Conservation (phyloP, 1,139 yeast species). For the Debaryomyces singareniensis region DNA sequence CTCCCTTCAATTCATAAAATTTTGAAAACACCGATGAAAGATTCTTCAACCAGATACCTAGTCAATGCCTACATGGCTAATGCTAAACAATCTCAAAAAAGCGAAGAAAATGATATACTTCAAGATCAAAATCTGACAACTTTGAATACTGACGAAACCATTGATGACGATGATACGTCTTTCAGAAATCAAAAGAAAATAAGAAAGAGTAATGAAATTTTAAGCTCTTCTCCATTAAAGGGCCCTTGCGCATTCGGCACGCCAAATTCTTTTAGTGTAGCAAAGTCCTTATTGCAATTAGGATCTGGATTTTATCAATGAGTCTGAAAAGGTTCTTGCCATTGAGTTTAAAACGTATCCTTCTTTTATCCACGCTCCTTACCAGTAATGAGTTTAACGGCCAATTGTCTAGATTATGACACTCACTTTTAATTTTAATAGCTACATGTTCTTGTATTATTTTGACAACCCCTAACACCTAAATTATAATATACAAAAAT, state of each 20-base stretch:
- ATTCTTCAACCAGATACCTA: conserved; percentile 19
- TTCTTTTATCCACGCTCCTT: too few species aligned
- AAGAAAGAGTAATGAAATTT: conserved; percentile 10
- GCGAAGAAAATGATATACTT: conserved; percentile 2
- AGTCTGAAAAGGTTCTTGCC: too few species aligned
- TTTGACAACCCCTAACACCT: too few species aligned
- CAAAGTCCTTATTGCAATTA: conserved; percentile 42
- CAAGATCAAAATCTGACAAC: conserved; percentile 4
- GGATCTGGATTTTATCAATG: conserved; percentile 18
- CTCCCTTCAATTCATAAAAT: conserved; percentile 41
- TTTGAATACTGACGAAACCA: conserved; percentile 26
- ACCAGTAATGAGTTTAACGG: too few species aligned
- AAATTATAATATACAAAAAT: too few species aligned
- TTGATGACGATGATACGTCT: conserved; percentile 22
- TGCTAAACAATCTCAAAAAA: neutral
- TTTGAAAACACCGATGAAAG: conserved; percentile 40
- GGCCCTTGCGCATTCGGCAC: conserved; percentile 31
- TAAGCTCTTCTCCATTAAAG: conserved; percentile 27
- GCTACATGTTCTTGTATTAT: too few species aligned
- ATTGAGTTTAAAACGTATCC: too few species aligned
- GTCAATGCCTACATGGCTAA: conserved; percentile 8
- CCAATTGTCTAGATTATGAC: too few species aligned
- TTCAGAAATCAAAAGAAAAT: conserved; percentile 2
- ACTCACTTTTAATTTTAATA: too few species aligned
- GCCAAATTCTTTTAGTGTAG: conserved; percentile 45